These are phyloP conservation scores for Hypsizygus marmoreus DNA, from an alignment of 768 basidiomycete species.

Conservation along the genomic window DNA sequence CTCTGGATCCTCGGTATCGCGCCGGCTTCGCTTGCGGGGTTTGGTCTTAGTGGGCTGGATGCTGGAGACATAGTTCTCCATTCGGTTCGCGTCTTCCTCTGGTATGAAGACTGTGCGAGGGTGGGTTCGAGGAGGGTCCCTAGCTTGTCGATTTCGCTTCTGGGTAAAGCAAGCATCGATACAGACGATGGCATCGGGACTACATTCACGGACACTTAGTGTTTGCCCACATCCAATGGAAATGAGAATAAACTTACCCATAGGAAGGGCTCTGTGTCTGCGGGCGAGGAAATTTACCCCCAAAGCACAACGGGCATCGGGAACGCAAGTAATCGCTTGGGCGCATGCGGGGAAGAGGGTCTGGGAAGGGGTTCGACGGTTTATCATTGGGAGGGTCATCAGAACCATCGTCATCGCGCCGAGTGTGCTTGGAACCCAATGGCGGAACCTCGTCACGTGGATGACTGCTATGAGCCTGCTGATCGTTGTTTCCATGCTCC, in stretches of 20 bases:
- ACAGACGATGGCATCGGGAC: slow-evolving; percentile 29
- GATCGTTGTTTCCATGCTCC: too few species aligned
- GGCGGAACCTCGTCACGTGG: neutral
- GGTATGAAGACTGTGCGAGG: slow-evolving; percentile 23
- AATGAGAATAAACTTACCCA: neutral
- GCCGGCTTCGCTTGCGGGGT: neutral
- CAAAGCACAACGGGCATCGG: slow-evolving; percentile 30
- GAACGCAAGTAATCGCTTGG: slow-evolving; percentile 22
- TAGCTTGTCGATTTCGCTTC: slow-evolving; percentile 21
- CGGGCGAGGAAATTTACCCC: slow-evolving; percentile 11
- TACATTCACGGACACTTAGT: slow-evolving; percentile 1
- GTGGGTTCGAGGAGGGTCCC: slow-evolving; percentile 19
- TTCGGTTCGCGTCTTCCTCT: neutral
- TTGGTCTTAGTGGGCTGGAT: neutral
- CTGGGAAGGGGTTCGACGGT: neutral
- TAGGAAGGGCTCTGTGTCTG: neutral
- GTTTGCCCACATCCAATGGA: neutral
- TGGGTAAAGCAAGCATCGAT: slow-evolving; percentile 38
- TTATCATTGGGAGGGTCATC: neutral
- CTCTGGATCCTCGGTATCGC: neutral
- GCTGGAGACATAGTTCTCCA: neutral
- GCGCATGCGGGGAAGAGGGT: neutral
- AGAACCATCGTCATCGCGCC: neutral
- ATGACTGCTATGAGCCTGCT: too few species aligned
- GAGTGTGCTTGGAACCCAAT: neutral